These are phyloP conservation scores for Exophiala oligosperma DNA, from an alignment of 2,329 filamentous ascomycete genomes.

Conservation along the genomic window DNA sequence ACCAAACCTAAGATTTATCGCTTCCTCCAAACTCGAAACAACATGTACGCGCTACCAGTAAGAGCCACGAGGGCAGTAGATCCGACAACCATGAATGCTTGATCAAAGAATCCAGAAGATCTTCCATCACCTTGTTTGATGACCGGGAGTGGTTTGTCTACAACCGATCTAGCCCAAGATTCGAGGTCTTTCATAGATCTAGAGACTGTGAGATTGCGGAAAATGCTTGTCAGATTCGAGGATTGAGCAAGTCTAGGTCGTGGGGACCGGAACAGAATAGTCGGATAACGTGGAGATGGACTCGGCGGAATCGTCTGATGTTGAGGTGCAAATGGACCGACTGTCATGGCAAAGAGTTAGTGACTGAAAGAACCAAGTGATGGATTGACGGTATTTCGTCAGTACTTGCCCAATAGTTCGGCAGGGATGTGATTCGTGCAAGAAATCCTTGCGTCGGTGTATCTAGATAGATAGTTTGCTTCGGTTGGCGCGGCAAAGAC, in stretches of 20 bases:
- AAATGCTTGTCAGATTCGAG: conserved; percentile 1
- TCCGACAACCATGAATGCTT: conserved; percentile 40
- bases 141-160: conserved; percentile 34
- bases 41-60: background rate
- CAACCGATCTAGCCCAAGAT: background rate
- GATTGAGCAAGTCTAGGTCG: conserved; percentile 3
- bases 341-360: background rate
- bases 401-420: conserved; percentile 48
- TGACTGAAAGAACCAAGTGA: too few species aligned
- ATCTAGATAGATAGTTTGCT: conserved; percentile 62
- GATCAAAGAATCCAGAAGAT: conserved; percentile 51
- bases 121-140: conserved; percentile 37
- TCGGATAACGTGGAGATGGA: conserved; percentile 8
- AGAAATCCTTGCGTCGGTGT: conserved; percentile 50
- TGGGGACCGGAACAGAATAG: conserved; percentile 6
- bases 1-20: background rate
- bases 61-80: background rate
- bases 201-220: background rate
- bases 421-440: conserved; percentile 60
- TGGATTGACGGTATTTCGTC: background rate
- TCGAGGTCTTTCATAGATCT: conserved; percentile 1
- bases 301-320: conserved; percentile 26
- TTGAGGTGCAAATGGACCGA: conserved; percentile 15
- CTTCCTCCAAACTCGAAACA: background rate
- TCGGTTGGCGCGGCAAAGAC: conserved; percentile 52